Evolutionary conservation across 192 early-diverging fungal species (phyloP), one percentile per base, ranked within the genome.

Genomic region (Diversispora epigaea): DNA sequence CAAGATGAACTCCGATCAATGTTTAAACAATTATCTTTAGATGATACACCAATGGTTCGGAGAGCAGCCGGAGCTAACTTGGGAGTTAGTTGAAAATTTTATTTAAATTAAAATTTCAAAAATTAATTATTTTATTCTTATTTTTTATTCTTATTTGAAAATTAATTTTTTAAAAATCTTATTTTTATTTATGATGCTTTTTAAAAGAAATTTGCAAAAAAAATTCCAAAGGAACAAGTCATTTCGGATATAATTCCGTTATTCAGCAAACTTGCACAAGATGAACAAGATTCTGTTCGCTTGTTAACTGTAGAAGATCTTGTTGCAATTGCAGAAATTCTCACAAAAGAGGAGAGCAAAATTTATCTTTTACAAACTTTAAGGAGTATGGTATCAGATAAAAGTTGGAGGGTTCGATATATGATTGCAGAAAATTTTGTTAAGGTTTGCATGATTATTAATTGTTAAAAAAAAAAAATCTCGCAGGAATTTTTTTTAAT

Each of bases 351-450:
- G 47, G 93, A 94, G 79, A 89, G 82, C 79, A 94, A 91, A 80
- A 82, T 84, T 54, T 86, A 94, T 73, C 86, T 93, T 62, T 75
- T 96, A 61, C 86, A 86, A 68, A 85, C 87, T 52, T 87, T 99
- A 63, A 90, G 91, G 60, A 80, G 75, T 54, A 85, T 98, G 86
- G 92, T 91, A 63, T 81, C 86, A 32, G 98, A 99, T 82, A 96
- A 95, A 80, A 95, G 94, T 65, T 99, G 98, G 98, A 90, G 98
- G 75, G 96, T 99, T 60, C 85, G 96, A 68, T 99, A 98, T 80
- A 98, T 98, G 95, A 93, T 97, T 84, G 98, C 98, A 3, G 94
- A 96, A 76, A 98, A 98, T 84, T 98, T 95, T 90, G 93, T 96
- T 62, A 89, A 92, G 77, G 92, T 97, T 79, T 69, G 39, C 2